Evolutionary conservation across 176 grass and related monocot species (phyloP), one percentile per base, ranked within the genome.

Genomic region (Secale cereale): DNA sequence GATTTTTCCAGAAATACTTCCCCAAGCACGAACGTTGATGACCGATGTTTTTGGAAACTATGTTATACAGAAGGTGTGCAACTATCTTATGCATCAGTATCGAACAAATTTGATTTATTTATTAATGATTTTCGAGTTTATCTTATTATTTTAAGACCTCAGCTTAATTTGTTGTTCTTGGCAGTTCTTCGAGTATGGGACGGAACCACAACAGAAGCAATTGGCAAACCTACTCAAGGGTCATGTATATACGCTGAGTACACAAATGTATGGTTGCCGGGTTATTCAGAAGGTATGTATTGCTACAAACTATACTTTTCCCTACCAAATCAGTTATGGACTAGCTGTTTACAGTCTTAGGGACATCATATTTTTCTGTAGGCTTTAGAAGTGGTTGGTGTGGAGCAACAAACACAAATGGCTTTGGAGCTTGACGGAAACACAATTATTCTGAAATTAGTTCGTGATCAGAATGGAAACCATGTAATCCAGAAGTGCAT

Each of bases 41-140:
- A 99, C 93, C 79, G 97, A 99, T 89, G 97, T 99, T 89, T 99
- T 99, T 64, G 97, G 97, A 76, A 99, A 99, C 75, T 99, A 99
- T 91, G 97, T 99, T 39, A 94, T 99, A 83, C 97, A 99, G 87
- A 99, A 99, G 86, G 97, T 96, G 59, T 62, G 71, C 20, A 88
- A 74, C 86, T 29, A 36, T 82, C 25, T 87, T 81, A 27, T 78
- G 67, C 43, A 81, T 81, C 15, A 82, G 7, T 59, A 84, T 69
- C 41, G 1, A 65, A 31, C 0, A 59, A 61, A 56, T 78, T 78
- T 78, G 50, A 36, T 46, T 31, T 39, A 19, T 39, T 91, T 61
- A 40, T 7, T 22, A 39, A 74, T 0, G 10, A 50, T 46, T 48
- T 86, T 25, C 23, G 40, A 22, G 82, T 23, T 65, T 76, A 65